Conservation (phyloP, 106 monocot genomes). For the Ottelia alismoides region DNA sequence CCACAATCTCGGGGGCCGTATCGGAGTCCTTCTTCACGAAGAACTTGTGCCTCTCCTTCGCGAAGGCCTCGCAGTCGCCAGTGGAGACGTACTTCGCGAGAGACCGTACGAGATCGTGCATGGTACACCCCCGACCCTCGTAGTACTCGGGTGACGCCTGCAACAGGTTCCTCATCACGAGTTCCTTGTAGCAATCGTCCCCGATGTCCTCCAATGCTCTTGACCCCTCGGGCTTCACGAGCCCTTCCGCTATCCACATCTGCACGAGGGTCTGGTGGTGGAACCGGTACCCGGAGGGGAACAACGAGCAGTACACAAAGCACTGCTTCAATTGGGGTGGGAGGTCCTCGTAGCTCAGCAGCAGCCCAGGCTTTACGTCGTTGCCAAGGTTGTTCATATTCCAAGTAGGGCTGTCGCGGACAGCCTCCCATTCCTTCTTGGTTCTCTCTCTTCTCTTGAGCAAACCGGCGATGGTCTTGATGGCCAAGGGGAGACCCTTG, state of each 20-base stretch:
- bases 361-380: conserved; percentile 13
- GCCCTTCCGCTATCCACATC: conserved; percentile 42
- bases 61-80: neutral
- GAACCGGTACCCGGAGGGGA: conserved; percentile 20
- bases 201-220: conserved; percentile 19
- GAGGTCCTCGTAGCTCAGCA: conserved; percentile 35
- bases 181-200: conserved; percentile 28
- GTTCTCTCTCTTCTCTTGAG: conserved; percentile 15
- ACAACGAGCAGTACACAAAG: conserved; percentile 38
- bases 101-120: conserved; percentile 22
- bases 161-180: conserved; percentile 25
- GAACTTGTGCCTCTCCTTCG: conserved; percentile 11
- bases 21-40: neutral
- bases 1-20: conserved; percentile 5
- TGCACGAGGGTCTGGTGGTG: conserved; percentile 3
- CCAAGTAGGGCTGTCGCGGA: conserved; percentile 26
- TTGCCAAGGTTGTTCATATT: neutral
- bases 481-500: conserved; percentile 27
- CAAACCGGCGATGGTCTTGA: conserved; percentile 26
- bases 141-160: conserved; percentile 4
- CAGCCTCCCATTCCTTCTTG: conserved; percentile 17
- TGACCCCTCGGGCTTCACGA: conserved; percentile 8
- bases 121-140: conserved; percentile 6
- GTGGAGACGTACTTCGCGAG: conserved; percentile 13
- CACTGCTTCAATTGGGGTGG: conserved; percentile 35